Base-by-base conservation (phyloP, 768 basidiomycete genomes). In the Erythrobasidium yunnanense region DNA sequence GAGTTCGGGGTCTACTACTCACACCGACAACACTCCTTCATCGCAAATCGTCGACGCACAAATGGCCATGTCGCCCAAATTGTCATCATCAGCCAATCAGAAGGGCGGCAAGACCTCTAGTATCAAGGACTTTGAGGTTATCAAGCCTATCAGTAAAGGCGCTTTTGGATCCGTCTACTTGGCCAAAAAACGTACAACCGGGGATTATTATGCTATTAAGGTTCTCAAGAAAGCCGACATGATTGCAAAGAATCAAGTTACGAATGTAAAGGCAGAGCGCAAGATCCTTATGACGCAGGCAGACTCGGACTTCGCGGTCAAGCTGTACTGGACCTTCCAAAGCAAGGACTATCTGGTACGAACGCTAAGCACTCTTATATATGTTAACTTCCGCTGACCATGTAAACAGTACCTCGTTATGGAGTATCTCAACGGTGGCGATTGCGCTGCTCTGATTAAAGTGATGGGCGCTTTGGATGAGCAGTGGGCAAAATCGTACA, bases 161-260 rank as follows among this genome's bases (percentile, higher is more conserved):
- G 95, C 95, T 1, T 97, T 99, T 75, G 95, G 95, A 17, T 91
- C 91, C 7, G 95, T 99, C 58, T 99, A 95, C 77, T 81, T 99
- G 56, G 89, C 95, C 46, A 97, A 93, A 81, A 99, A 99, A 82
- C 92, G 90, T 73, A 87, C 83, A 4, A 99, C 95, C 1, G 95
- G 95, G 56, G 95, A 97, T 77, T 97, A 96, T 77, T 99, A 87
- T 78, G 95, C 95, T 27, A 93, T 99, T 83, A 99, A 99, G 78
- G 92, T 97, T n/a, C 78, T 99, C 75, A 96, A 93, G 80, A 99
- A 99, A 80, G 90, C 91, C n/a, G 95, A 99, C 78, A 99, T 99
- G 95, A 97, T 99, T 76, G 89, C 95, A 42, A 99, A 99, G 83
- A 99, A 99, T 79, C 95, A 99, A 77, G 93, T 99, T 76, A 97